Conservation (phyloP, 768 basidiomycete genomes). For the Sutorius australiensis region DNA sequence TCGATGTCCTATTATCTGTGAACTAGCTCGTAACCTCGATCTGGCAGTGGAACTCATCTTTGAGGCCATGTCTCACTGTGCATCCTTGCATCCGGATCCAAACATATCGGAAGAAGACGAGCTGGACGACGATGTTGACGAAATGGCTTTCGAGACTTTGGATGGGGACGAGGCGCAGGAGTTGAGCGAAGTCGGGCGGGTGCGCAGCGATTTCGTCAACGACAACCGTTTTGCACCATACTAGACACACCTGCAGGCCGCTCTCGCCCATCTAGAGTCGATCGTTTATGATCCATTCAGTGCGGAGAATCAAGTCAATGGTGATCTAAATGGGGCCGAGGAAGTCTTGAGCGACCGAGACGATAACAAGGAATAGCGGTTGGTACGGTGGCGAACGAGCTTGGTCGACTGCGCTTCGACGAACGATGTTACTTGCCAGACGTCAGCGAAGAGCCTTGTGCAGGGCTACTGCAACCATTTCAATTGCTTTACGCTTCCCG, state of each 20-base stretch:
- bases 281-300: slow-evolving; percentile 61
- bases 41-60: slow-evolving; percentile 77
- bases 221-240: slow-evolving; percentile 79
- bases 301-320: slow-evolving; percentile 14
- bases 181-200: slow-evolving; percentile 85
- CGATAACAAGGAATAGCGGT: slow-evolving; percentile 9
- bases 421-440: neutral
- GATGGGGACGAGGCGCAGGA: slow-evolving; percentile 59
- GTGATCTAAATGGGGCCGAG: slow-evolving; percentile 11
- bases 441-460: neutral
- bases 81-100: slow-evolving; percentile 79
- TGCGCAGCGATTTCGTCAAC: slow-evolving; percentile 86
- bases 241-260: slow-evolving; percentile 70
- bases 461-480: neutral
- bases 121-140: slow-evolving; percentile 51
- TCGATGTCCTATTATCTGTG: neutral
- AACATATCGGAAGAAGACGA: slow-evolving; percentile 40
- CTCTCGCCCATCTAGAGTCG: slow-evolving; percentile 77
- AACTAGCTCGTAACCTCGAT: neutral
- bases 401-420: neutral
- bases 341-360: slow-evolving; percentile 13
- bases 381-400: neutral
- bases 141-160: slow-evolving; percentile 47
- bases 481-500: neutral
- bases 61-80: slow-evolving; percentile 80